Conservation (phyloP, 371 early-diverging fungal species). For the Apophysomyces ossiformis region DNA sequence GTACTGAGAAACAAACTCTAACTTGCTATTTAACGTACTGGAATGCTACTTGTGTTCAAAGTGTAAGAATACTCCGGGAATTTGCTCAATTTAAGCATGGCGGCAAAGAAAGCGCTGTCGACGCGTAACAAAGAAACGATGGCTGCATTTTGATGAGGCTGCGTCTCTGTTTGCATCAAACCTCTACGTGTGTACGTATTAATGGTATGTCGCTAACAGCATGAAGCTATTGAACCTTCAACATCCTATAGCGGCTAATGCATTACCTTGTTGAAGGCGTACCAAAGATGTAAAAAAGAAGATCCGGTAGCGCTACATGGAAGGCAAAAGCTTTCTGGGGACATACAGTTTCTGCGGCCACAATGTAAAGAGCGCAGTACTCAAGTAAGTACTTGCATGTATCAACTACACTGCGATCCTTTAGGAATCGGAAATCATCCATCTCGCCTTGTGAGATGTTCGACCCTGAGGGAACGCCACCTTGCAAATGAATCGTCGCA, state of each 20-base stretch:
- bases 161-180: conserved; percentile 36
- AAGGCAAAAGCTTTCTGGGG: conserved; percentile 18
- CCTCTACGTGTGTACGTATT: conserved; percentile 27
- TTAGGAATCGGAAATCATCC: conserved; percentile 15
- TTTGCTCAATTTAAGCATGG: conserved; percentile 25
- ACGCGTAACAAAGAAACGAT: conserved; percentile 25
- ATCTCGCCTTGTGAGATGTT: conserved; percentile 5
- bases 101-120: conserved; percentile 33
- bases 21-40: conserved; percentile 25
- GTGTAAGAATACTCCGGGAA: conserved; percentile 35
- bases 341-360: conserved; percentile 10
- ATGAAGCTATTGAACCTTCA: not conserved
- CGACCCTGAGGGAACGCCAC: not conserved
- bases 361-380: conserved; percentile 16
- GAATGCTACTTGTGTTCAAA: conserved; percentile 30
- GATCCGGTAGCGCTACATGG: conserved; percentile 28
- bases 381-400: conserved; percentile 17
- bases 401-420: conserved; percentile 11
- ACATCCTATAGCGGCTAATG: not conserved
- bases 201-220: not conserved
- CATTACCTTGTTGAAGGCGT: conserved; percentile 39
- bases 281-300: conserved; percentile 42
- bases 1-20: not conserved
- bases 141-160: conserved; percentile 23
- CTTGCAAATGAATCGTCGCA: too few species aligned